These are phyloP conservation scores for Lipomyces chichibuensis DNA, from an alignment of 805 yeast genomes.

Conservation along the genomic window DNA sequence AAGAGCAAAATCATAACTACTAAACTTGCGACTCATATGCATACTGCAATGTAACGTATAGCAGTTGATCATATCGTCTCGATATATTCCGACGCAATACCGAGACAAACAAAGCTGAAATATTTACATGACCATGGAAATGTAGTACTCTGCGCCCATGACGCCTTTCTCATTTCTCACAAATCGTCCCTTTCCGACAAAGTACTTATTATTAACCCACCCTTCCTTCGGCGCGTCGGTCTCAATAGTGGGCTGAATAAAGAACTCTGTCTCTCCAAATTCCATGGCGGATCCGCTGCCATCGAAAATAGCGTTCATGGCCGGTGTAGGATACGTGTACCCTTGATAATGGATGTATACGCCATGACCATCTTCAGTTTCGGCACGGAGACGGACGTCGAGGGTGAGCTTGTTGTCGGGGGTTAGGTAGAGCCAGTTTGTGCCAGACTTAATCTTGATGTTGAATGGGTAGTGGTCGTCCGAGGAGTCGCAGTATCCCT, in stretches of 20 bases:
- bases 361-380: slow-evolving; percentile 31
- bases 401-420: slow-evolving; percentile 29
- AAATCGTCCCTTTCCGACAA: slow-evolving; percentile 64
- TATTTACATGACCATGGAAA: slow-evolving; percentile 44
- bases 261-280: slow-evolving; percentile 41
- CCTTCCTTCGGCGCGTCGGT: slow-evolving; percentile 48
- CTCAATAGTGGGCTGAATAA: slow-evolving; percentile 49
- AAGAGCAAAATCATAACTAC: too few relatives aligned
- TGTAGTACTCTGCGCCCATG: slow-evolving; percentile 59
- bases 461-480: slow-evolving; percentile 32
- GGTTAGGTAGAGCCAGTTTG: slow-evolving; percentile 30
- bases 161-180: slow-evolving; percentile 52
- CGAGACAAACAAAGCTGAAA: too few relatives aligned
- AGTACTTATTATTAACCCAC: slow-evolving; percentile 56
- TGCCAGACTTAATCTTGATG: slow-evolving; percentile 29
- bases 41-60: too few relatives aligned
- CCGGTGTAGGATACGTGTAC: slow-evolving; percentile 30
- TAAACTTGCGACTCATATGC: too few relatives aligned
- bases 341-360: slow-evolving; percentile 32
- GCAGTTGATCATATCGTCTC: not conserved
- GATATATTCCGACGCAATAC: not conserved
- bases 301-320: slow-evolving; percentile 31
- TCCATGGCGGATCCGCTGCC: slow-evolving; percentile 30
- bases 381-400: slow-evolving; percentile 32
- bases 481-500: slow-evolving; percentile 32